These are phyloP conservation scores for Sporisorium iseilematis-ciliati DNA, from an alignment of 1,284 basidiomycete species.

Conservation along the genomic window DNA sequence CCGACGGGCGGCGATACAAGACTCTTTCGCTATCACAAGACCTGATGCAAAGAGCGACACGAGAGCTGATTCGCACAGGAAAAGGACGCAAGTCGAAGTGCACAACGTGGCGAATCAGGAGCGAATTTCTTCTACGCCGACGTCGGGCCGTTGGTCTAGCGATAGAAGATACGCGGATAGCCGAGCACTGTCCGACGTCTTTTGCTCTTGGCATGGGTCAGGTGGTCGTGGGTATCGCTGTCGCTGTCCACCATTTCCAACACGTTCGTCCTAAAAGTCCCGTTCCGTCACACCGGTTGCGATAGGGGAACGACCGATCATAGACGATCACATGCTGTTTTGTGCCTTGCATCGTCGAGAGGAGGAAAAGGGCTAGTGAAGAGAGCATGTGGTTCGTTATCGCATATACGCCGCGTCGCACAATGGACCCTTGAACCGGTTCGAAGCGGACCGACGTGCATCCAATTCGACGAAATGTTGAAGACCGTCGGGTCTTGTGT, in stretches of 20 bases:
- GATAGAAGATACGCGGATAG: constrained; percentile 6
- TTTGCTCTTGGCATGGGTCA: not conserved
- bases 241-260: not conserved
- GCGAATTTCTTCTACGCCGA: constrained; percentile 4
- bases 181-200: constrained; percentile 28
- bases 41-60: not conserved
- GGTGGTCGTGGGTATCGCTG: not conserved
- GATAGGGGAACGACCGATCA: not conserved
- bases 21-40: not conserved
- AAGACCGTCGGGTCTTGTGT: not conserved
- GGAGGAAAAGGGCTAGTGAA: not conserved
- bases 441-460: constrained; percentile 2
- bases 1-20: constrained; percentile 16
- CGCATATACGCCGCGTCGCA: not conserved
- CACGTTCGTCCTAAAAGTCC: no score
- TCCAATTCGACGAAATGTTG: not conserved
- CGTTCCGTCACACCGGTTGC: not conserved
- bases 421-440: constrained; percentile 1
- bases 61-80: not conserved
- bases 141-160: constrained; percentile 20
- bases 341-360: not conserved
- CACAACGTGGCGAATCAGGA: constrained; percentile 3
- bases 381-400: not conserved
- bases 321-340: not conserved
- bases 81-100: not conserved